Evolutionary conservation across 2,329 filamentous ascomycete genomes (phyloP), one percentile per base, ranked within the genome.

Genomic region (Huntiella decipiens): DNA sequence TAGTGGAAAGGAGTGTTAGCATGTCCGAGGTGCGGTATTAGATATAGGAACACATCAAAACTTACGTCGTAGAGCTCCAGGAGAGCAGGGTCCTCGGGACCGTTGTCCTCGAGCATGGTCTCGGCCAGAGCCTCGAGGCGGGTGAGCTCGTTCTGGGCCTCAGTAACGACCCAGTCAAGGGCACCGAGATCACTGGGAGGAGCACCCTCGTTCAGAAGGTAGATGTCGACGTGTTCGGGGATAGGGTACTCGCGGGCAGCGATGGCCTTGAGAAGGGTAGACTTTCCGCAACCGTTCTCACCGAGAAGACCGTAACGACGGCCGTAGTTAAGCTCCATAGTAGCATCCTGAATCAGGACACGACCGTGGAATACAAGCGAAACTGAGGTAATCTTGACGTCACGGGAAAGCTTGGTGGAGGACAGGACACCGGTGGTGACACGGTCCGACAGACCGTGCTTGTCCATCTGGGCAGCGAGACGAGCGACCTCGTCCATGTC

Each of bases 271-370:
- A 98, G 75, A 32, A 98, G 66, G n/a, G 91, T 98, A 53, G 83
- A 92, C 74, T 98, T 98, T 63, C 91, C 91, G 65, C 91, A 98
- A 54, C 91, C 91, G 80, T 98, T 98, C 74, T 98, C 91, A 59
- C 91, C 91, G 53, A 98, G 70, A 49, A 98, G 71, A 62, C 91
- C 91, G 62, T 98, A 98, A 58, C 91, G 78, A 57, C 87, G 82
- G 54, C 82, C 86, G 61, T 85, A 91, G 61, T 82, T 88, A 58
- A 98, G 73, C 66, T 98, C 92, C 62, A 98, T 72, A 43, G 79
- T 92, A 52, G 83, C 83, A 65, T 98, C 91, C 60, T 79, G 88
- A 66, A 98, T 83, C 51, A 98, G 78, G 55, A 96, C 91, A 56
- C 82, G 85, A 57, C 92, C 91, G 73, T 98, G 92, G 77, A 98